phyloP scores from a whole-genome alignment of 768 basidiomycete genomes.

The Leccinum fibrillosum region DNA sequence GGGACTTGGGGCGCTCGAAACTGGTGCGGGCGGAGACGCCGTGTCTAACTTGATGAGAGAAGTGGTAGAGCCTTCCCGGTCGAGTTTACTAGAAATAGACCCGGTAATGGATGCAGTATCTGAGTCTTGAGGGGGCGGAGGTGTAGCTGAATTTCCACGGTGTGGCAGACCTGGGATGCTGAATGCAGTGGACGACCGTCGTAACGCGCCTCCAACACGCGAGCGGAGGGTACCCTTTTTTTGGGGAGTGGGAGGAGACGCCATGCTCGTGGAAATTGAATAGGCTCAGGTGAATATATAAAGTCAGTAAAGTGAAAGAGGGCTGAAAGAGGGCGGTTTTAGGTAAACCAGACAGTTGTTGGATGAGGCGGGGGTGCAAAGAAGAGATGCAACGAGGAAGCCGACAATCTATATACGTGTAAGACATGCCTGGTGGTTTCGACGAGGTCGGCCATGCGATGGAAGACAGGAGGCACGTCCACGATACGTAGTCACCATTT shows the following conservation, averaged over 20 bases:
- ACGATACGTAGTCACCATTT: constrained; percentile 18
- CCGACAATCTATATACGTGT: constrained; percentile 29
- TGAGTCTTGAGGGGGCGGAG: constrained; percentile 26
- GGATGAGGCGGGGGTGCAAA: constrained; percentile 18
- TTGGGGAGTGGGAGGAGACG: constrained; percentile 30
- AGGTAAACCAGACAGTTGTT: constrained; percentile 10
- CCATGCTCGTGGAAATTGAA: constrained; percentile 22
- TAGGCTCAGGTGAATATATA: constrained; percentile 1
- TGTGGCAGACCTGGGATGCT: constrained; percentile 36
- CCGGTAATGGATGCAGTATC: constrained; percentile 25
- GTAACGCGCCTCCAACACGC: constrained; percentile 58
- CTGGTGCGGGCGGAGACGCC: constrained; percentile 24
- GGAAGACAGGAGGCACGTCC: constrained; percentile 23
- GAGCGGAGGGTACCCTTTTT: constrained; percentile 48
- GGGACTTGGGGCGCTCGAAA: constrained; percentile 48
- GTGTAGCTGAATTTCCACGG: constrained; percentile 24
- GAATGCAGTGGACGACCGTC: constrained; percentile 59
- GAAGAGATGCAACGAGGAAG: constrained; percentile 17
- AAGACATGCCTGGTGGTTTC: constrained; percentile 33
- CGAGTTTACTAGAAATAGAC: constrained; percentile 28
- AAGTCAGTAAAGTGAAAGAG: constrained; percentile 8
- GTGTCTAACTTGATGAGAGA: constrained; percentile 35
- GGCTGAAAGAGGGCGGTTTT: constrained; percentile 2
- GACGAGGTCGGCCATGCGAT: constrained; percentile 32
- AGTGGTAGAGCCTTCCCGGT: constrained; percentile 27